Percentiles rank a stretch among this genome's conserved stretches.
These are phyloP conservation scores for Stachybotrys elegans DNA, from an alignment of 2,329 filamentous ascomycete species.

Conservation along the genomic window DNA sequence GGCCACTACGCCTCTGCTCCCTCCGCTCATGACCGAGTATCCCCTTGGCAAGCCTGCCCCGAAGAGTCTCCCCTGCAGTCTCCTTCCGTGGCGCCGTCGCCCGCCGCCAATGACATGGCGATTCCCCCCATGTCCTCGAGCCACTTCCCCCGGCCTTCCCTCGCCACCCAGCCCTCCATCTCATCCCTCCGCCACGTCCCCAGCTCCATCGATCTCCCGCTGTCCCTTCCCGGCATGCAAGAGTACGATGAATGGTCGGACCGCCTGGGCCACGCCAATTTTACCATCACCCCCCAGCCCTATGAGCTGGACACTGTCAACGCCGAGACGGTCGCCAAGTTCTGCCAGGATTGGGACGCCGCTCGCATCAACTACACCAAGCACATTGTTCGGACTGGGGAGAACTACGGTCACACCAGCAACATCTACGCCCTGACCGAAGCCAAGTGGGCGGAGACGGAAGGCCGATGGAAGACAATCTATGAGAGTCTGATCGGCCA, in stretches of 20 bases:
- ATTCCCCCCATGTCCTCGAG: conserved; percentile 44
- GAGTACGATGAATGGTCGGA: conserved; percentile 78
- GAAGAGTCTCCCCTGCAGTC: conserved; percentile 78
- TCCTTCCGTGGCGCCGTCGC: conserved; percentile 63
- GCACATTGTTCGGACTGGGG: conserved; percentile 79
- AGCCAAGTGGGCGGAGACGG: conserved; percentile 81
- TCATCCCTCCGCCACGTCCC: conserved; percentile 66
- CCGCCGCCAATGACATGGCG: conserved; percentile 30
- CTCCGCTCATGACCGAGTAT: conserved; percentile 66
- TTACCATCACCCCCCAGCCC: conserved; percentile 77
- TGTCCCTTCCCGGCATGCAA: conserved; percentile 60
- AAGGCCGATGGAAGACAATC: conserved; percentile 66
- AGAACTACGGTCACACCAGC: conserved; percentile 86
- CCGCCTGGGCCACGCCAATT: conserved; percentile 87
- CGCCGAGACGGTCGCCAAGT: conserved; percentile 50
- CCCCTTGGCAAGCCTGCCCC: conserved; percentile 50
- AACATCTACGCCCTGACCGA: conserved; percentile 83
- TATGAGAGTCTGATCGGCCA: conserved; percentile 60
- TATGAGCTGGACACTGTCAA: conserved; percentile 64
- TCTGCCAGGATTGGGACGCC: conserved; percentile 76
- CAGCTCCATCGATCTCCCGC: conserved; percentile 51
- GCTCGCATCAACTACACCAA: conserved; percentile 85
- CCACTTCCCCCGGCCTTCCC: conserved; percentile 47
- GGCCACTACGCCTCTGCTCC: conserved; percentile 78
- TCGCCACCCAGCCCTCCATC: conserved; percentile 72